phyloP scores from a whole-genome alignment of 768 basidiomycete species.

The Pleurotus ostreatus region DNA sequence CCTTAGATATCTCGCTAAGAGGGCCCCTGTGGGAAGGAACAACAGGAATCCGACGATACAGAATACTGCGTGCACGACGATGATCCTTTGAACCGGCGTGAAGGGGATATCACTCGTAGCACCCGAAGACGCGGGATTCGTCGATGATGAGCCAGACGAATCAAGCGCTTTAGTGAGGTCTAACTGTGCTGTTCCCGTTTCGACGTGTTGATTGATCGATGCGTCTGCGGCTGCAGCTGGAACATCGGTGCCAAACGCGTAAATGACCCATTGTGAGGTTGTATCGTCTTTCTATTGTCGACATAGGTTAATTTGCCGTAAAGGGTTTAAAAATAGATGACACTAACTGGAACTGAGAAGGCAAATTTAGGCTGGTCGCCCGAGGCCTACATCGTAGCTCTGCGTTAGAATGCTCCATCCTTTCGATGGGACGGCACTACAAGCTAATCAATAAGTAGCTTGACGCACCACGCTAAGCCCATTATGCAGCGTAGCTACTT shows the following conservation, averaged over 20 bases:
- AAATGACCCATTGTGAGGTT: conserved; percentile 47
- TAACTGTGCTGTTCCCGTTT: conserved; percentile 35
- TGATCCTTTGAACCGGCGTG: conserved; percentile 41
- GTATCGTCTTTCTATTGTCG: conserved; percentile 35
- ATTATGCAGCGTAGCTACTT: conserved; percentile 38
- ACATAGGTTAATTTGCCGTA: no score
- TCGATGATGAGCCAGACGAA: conserved; percentile 13
- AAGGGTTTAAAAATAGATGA: background rate
- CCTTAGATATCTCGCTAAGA: conserved; percentile 51
- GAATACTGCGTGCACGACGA: conserved; percentile 53
- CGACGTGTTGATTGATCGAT: conserved; percentile 42
- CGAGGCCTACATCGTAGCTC: conserved; percentile 25
- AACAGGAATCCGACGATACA: conserved; percentile 48
- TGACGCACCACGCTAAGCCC: conserved; percentile 34
- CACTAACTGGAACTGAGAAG: conserved; percentile 47
- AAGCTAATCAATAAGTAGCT: background rate
- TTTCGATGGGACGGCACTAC: background rate
- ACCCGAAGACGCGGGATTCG: conserved; percentile 13
- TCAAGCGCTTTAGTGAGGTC: conserved; percentile 42
- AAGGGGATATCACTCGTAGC: conserved; percentile 31
- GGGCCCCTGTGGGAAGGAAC: conserved; percentile 47
- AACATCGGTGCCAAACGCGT: conserved; percentile 47
- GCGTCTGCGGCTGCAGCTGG: conserved; percentile 48
- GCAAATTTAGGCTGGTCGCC: conserved; percentile 41
- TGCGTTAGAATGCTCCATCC: no score